Evolutionary conservation across 2,329 filamentous ascomycete species (phyloP).

Genomic region (Claviceps monticola): DNA sequence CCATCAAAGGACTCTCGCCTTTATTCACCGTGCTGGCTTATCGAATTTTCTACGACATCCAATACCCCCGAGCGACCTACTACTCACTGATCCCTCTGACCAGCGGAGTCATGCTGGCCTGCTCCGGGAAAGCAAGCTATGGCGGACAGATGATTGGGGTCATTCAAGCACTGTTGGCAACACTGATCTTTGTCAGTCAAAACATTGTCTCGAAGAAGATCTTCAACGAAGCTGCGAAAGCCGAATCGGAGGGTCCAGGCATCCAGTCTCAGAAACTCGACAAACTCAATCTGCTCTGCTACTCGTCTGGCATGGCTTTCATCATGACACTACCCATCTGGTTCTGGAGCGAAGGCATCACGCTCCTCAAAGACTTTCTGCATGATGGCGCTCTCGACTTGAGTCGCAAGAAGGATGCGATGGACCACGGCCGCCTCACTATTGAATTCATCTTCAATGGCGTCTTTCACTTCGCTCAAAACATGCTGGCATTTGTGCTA

Average conservation of each 20-base stretch:
- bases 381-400: slow-evolving; percentile 64
- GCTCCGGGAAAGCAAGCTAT: slow-evolving; percentile 66
- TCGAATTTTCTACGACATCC: slow-evolving; percentile 74
- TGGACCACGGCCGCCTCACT: slow-evolving; percentile 58
- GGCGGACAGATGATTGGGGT: slow-evolving; percentile 84
- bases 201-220: slow-evolving; percentile 98
- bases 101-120: slow-evolving; percentile 87
- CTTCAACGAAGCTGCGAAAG: slow-evolving; percentile 84
- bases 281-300: slow-evolving; percentile 92
- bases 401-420: slow-evolving; percentile 45
- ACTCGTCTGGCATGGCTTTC: slow-evolving; percentile 90
- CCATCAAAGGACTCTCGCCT: slow-evolving; percentile 93
- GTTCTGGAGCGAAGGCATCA: slow-evolving; percentile 80
- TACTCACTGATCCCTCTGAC: slow-evolving; percentile 83
- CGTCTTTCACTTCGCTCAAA: slow-evolving; percentile 90
- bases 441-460: slow-evolving; percentile 97
- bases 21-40: slow-evolving; percentile 93
- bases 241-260: slow-evolving; percentile 58
- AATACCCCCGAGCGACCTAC: slow-evolving; percentile 78
- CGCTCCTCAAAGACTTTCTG: slow-evolving; percentile 63
- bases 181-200: slow-evolving; percentile 89
- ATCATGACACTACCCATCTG: slow-evolving; percentile 79
- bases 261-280: slow-evolving; percentile 67
- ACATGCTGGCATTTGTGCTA: slow-evolving; percentile 85
- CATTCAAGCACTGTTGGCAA: slow-evolving; percentile 74